Evolutionary conservation across 2,329 filamentous ascomycete species (phyloP).

Genomic region (Hypoxylon sp.): DNA sequence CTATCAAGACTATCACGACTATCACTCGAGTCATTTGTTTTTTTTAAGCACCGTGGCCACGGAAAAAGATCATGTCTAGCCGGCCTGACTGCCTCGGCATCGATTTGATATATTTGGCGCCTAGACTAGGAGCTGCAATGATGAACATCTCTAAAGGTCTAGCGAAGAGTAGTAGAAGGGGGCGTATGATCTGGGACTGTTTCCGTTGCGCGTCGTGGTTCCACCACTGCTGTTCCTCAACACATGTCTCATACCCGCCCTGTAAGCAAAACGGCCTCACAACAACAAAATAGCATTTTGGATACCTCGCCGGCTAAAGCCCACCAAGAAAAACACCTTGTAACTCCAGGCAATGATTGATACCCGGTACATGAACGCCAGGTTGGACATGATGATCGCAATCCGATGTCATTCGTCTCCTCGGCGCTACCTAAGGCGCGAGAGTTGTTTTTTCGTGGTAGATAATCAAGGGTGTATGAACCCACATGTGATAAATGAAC

Average conservation of each 20-base stretch:
- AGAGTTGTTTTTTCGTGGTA: constrained; percentile 15
- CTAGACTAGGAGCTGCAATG: constrained; percentile 18
- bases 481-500: constrained; percentile 6
- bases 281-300: constrained; percentile 40
- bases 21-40: constrained; percentile 14
- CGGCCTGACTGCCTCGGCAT: constrained; percentile 11
- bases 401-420: constrained; percentile 29
- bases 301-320: constrained; percentile 35
- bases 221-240: constrained; percentile 16
- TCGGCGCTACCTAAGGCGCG: constrained; percentile 11
- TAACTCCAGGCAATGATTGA: constrained; percentile 51
- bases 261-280: constrained; percentile 30
- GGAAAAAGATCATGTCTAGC: constrained; percentile 10
- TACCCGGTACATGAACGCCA: constrained; percentile 41
- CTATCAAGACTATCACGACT: constrained; percentile 23
- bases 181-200: constrained; percentile 9
- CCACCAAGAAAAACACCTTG: constrained; percentile 30
- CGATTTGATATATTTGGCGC: constrained; percentile 18
- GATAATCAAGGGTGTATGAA: constrained; percentile 17
- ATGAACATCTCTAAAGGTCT: constrained; percentile 13
- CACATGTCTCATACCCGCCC: constrained; percentile 31
- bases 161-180: constrained; percentile 23
- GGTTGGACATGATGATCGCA: constrained; percentile 25
- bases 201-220: constrained; percentile 17
- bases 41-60: background rate